Evolutionary conservation across 2,329 filamentous ascomycete genomes (phyloP).

Genomic region (Calonectria pseudoreteaudii): DNA sequence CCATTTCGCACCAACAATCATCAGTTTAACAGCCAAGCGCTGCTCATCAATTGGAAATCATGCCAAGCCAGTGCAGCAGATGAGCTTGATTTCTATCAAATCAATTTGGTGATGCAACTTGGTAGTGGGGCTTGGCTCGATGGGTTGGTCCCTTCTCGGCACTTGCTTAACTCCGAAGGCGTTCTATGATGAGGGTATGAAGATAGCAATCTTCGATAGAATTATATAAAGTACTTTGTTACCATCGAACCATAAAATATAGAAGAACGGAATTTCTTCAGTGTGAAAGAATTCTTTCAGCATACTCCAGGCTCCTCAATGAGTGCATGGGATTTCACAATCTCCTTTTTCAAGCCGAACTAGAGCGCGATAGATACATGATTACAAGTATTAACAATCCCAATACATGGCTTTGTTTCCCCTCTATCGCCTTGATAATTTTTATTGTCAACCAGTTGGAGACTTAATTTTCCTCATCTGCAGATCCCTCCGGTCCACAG

Average conservation of each 20-base stretch:
- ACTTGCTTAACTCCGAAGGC: background rate
- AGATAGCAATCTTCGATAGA: background rate
- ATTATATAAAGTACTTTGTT: background rate
- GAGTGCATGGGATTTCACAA: background rate
- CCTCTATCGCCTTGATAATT: background rate
- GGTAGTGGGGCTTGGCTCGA: background rate
- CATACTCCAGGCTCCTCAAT: background rate
- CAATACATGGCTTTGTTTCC: background rate
- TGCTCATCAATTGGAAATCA: background rate
- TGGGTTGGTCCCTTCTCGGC: background rate
- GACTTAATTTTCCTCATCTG: background rate
- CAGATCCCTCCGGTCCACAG: background rate
- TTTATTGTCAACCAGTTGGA: background rate
- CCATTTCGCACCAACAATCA: background rate
- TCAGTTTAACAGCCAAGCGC: too few species aligned
- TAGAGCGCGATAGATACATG: background rate
- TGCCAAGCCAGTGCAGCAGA: too few species aligned
- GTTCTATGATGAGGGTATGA: background rate
- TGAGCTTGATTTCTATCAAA: background rate
- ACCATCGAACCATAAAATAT: background rate
- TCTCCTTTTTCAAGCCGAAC: background rate
- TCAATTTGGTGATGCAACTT: background rate
- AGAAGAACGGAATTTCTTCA: background rate
- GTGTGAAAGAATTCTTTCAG: background rate
- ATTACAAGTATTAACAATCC: background rate